A percentile compares a stretch with the other conserved stretches of the same genome.
Evolutionary conservation across 2,329 filamentous ascomycete species (phyloP).

Genomic region (Tolypocladium endophyticum): DNA sequence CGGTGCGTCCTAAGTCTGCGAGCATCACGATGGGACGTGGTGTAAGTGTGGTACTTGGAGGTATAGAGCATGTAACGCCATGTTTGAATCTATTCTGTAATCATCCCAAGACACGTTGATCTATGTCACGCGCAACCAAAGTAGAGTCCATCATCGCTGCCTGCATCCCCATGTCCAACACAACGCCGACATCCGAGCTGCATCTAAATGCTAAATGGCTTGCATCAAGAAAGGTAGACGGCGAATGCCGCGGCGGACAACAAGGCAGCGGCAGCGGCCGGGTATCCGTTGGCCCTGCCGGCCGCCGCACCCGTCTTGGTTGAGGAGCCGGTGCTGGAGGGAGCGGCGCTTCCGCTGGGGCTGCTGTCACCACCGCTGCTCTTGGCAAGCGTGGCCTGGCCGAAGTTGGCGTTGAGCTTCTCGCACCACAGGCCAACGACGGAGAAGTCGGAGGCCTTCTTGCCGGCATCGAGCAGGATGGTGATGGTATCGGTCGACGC

Average conservation of each 20-base stretch:
- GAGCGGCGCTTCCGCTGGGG: neutral
- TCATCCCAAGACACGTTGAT: too few relatives aligned
- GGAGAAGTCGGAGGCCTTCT: constrained; percentile 11
- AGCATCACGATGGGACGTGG: neutral
- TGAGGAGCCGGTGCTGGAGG: neutral
- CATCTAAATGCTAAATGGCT: neutral
- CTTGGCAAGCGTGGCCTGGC: constrained; percentile 8
- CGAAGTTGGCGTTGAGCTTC: constrained; percentile 12
- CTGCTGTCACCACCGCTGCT: neutral
- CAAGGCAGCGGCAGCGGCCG: neutral
- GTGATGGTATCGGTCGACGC: constrained; percentile 7
- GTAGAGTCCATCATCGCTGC: neutral
- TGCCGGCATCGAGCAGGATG: constrained; percentile 13
- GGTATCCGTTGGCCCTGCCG: neutral
- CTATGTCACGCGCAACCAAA: neutral
- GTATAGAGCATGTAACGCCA: neutral
- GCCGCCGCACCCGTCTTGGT: neutral
- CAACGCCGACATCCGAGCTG: neutral
- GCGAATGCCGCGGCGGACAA: neutral
- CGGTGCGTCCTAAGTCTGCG: too few relatives aligned
- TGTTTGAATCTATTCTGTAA: neutral
- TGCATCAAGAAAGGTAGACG: neutral
- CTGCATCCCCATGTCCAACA: neutral
- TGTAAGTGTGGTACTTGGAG: neutral
- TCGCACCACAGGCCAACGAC: constrained; percentile 14